These are phyloP conservation scores for Soucietia sequanensis DNA, from an alignment of 805 yeast genomes.

Conservation along the genomic window DNA sequence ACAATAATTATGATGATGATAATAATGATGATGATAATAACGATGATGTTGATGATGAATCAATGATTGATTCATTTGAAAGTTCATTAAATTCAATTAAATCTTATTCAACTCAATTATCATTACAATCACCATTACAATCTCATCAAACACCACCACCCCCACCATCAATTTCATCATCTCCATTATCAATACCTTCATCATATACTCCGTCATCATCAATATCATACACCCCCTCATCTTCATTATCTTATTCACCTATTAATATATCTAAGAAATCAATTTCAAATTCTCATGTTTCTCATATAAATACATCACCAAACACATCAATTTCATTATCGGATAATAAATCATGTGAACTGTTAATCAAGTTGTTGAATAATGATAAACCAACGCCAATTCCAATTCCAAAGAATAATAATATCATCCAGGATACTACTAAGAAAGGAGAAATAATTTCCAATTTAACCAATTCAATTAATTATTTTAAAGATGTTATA, in stretches of 20 bases:
- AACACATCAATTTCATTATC: conserved; percentile 1
- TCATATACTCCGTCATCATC: conserved; percentile 1
- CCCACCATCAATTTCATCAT: too few relatives aligned
- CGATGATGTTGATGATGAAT: background rate
- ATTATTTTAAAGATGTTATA: conserved; percentile 7
- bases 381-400: conserved; percentile 6
- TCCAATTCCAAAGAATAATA: conserved; percentile 2
- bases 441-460: conserved; percentile 6
- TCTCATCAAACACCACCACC: too few relatives aligned
- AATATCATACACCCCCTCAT: conserved; percentile 2
- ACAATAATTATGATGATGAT: too few relatives aligned
- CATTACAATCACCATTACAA: too few relatives aligned
- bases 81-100: conserved; percentile 6
- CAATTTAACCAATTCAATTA: conserved; percentile 13
- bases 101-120: background rate
- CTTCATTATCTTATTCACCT: background rate
- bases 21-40: too few relatives aligned
- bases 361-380: conserved; percentile 7
- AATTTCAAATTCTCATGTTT: conserved; percentile 5
- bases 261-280: conserved; percentile 5
- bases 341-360: conserved; percentile 1
- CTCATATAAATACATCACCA: background rate
- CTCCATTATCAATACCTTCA: conserved; percentile 3
- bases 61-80: background rate
- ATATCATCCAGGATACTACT: background rate